phyloP scores from a whole-genome alignment of 2,329 filamentous ascomycete genomes.

The Hymenoscyphus scutula region DNA sequence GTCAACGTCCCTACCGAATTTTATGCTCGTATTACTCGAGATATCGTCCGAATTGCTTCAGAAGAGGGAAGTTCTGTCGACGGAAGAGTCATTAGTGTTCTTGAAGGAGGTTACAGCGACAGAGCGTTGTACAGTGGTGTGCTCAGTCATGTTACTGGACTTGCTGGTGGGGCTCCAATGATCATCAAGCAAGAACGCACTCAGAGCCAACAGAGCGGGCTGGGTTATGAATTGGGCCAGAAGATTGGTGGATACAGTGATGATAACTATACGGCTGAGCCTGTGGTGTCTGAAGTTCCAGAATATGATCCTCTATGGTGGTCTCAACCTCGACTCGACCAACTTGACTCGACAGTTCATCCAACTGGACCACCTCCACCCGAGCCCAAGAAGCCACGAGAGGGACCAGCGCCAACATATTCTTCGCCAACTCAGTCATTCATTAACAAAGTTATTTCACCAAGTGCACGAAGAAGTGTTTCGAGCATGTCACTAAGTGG shows the following conservation, averaged over 20 bases:
- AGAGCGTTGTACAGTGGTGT: constrained; percentile 85
- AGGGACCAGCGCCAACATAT: constrained; percentile 66
- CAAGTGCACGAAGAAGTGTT: constrained; percentile 62
- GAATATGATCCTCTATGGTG: constrained; percentile 71
- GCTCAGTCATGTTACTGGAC: constrained; percentile 82
- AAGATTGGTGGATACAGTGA: constrained; percentile 45
- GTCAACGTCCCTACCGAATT: constrained; percentile 97
- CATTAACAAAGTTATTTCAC: constrained; percentile 71
- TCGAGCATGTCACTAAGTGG: constrained; percentile 49
- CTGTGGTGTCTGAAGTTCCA: constrained; percentile 30
- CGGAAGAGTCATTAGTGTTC: constrained; percentile 84
- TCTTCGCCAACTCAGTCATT: constrained; percentile 87
- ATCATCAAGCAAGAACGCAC: constrained; percentile 37
- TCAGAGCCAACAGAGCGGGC: constrained; percentile 40
- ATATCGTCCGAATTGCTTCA: constrained; percentile 77
- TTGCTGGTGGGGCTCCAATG: constrained; percentile 57
- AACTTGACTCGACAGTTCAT: constrained; percentile 59
- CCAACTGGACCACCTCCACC: constrained; percentile 46
- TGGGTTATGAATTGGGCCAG: constrained; percentile 59
- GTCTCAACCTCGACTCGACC: constrained; percentile 62
- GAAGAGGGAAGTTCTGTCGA: constrained; percentile 76
- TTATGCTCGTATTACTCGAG: constrained; percentile 85
- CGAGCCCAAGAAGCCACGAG: constrained; percentile 53
- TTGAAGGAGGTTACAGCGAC: constrained; percentile 96
- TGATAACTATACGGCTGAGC: constrained; percentile 20